Base-by-base conservation (phyloP, 306 rosid genomes). In the Casuarina glauca region DNA sequence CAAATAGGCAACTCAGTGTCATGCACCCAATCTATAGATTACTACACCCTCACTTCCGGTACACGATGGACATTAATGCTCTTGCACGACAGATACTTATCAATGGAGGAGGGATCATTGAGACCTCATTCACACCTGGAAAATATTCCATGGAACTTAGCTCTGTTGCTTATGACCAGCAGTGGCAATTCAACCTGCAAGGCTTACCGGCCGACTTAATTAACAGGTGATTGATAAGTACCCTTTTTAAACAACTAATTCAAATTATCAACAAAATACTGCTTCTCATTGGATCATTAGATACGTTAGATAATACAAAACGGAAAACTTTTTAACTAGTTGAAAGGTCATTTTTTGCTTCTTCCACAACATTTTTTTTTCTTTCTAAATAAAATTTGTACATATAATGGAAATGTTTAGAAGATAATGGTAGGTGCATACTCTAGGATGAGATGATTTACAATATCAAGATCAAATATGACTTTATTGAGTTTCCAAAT, bases 21-120 rank as follows among this genome's bases (percentile, higher is more conserved):
- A 80, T 92, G 90, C 98, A 94, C 57, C 98, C 98, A n/a, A 89
- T 94, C 75, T 89, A 89, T 48, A 89, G 88, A 80, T 64, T 94
- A 8, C 51, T 94, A 46, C 93, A 82, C 48, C 98, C 98, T 5
- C 98, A 95, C 82, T 91, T 95, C 55, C 80, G 98, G 66, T 92
- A 89, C 89, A 95, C 98, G 2, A 90, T 91, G 95, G 97, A 92
- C 79, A 95, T 95, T 70, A 95, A 95, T 73, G 92, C 92, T 2
- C 87, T 92, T 6, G 98, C 98, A 10, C 93, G 97, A 2, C 69
- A 76, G 39, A 81, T 90, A 1, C 87, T 95, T 0, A 44, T 95
- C 74, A 95, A 88, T 66, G 89, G 86, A 1, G 83, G 50, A 0
- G 97, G 98, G 9, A 60, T 87, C 41, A 89, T 95, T 6, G 97